Percentiles rank a stretch among this genome's conserved stretches.
phyloP scores from a whole-genome alignment of 768 basidiomycete species.

The Rhodosporidiobolus sp. region DNA sequence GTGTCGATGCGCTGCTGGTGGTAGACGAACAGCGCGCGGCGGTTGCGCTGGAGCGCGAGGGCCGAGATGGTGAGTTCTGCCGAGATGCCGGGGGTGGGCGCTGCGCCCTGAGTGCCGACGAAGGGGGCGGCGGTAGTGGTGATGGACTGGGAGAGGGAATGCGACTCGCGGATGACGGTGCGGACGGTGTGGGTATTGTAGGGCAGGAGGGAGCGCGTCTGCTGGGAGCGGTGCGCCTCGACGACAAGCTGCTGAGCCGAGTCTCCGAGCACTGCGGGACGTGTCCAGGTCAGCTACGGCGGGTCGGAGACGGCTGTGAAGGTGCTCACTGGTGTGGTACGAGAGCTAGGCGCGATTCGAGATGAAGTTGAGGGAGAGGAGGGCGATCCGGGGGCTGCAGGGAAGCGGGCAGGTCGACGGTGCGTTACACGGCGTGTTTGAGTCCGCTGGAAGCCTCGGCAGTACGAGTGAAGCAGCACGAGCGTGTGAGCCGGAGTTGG shows the following conservation, averaged over 20 bases:
- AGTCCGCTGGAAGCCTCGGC: no score
- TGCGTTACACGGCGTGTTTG: no score
- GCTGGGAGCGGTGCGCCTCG: slow-evolving; percentile 79
- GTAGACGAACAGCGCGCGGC: slow-evolving; percentile 92
- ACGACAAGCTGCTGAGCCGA: slow-evolving; percentile 80
- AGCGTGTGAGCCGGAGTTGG: no score
- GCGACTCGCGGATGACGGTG: slow-evolving; percentile 81
- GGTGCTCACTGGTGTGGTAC: neutral
- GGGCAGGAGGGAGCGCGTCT: slow-evolving; percentile 77
- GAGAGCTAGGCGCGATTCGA: neutral
- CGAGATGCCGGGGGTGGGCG: slow-evolving; percentile 17
- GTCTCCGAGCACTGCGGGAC: slow-evolving; percentile 56
- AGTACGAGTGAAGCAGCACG: no score
- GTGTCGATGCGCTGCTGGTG: slow-evolving; percentile 80
- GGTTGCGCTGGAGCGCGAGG: slow-evolving; percentile 85
- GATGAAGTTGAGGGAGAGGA: neutral
- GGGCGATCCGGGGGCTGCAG: no score
- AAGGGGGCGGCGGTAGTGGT: slow-evolving; percentile 26
- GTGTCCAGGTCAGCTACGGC: no score
- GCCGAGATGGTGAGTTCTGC: slow-evolving; percentile 73
- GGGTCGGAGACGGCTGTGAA: no score
- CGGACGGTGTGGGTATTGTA: slow-evolving; percentile 88
- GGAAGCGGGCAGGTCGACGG: neutral
- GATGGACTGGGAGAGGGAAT: slow-evolving; percentile 60
- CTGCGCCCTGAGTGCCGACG: slow-evolving; percentile 16